Evolutionary conservation across 2,329 filamentous ascomycete genomes (phyloP), one percentile per base, ranked within the genome.

Genomic region (Westerdykella aurantiaca): DNA sequence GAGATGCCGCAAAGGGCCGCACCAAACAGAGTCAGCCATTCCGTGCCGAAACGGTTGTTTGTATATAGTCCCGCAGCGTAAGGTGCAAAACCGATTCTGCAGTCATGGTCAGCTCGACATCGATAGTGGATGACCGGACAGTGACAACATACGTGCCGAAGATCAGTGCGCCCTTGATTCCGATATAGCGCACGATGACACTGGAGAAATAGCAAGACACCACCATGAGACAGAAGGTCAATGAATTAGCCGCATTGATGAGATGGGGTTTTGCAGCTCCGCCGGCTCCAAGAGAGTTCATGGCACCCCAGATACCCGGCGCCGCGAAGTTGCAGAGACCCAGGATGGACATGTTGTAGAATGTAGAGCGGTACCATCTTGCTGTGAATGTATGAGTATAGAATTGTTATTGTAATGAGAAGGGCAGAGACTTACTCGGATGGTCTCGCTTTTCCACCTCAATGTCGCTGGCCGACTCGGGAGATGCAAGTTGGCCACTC

Each of bases 141-240:
- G 2, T 16, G 29, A 9, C 11, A 12, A 55, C 74, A 54, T 54
- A 76, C 70, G 84, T 86, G 38, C 85, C 85, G 34, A 87, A 72
- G n/a, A 87, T 78, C 12, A 89, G 66, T 0, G 83, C 78, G 39
- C 79, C 79, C 55, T 85, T 86, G 49, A 89, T 84, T 0, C 85
- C 85, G 34, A 88, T 77, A 37, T 79, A 80, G 23, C 76, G 76
- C 0, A 86, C 82, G 6, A 88, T 64, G 0, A 78, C 72, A 41
- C 80, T 82, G 0, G 78, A 79, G 38, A 87, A 78, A 56, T 76
- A 81, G 57, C 84, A 87, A 0, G 81, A 84, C 0, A 88, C 57
- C 0, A 87, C 80, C 83, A 87, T 87, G 6, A 87, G 73, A 38
- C 80, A 81, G 57, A 88, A 88, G 0, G 83, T 86, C 33, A 87